These are phyloP conservation scores for Nakataea oryzae DNA, from an alignment of 2,329 filamentous ascomycete species.

Conservation along the genomic window DNA sequence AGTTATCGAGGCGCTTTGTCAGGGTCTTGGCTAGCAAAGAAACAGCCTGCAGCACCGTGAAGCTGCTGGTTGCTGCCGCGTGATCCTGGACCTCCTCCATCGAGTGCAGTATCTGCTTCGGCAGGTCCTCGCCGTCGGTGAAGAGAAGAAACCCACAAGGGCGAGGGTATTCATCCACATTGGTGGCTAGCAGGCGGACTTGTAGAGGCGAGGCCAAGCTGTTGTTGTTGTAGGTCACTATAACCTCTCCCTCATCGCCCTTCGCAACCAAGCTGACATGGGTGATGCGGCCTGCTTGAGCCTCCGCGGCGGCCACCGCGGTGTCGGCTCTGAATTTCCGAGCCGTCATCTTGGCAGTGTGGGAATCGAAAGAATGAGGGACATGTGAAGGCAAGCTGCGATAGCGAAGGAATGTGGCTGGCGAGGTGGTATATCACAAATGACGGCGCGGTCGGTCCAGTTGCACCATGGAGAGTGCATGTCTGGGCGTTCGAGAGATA, in stretches of 20 bases:
- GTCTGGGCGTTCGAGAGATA: too few species aligned
- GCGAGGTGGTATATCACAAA: background rate
- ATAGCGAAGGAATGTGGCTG: background rate
- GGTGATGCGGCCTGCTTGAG: conserved; percentile 22
- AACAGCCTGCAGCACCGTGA: conserved; percentile 27
- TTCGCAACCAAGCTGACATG: conserved; percentile 43
- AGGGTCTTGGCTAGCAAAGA: conserved; percentile 30
- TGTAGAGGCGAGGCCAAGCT: conserved; percentile 16
- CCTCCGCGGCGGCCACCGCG: conserved; percentile 26
- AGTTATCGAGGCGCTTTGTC: conserved; percentile 16
- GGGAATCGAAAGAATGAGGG: background rate
- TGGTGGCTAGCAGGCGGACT: conserved; percentile 22
- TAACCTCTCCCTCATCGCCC: conserved; percentile 63
- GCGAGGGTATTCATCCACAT: conserved; percentile 26
- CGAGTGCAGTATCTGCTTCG: conserved; percentile 16
- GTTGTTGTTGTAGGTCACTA: conserved; percentile 40
- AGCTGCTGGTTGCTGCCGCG: conserved; percentile 30
- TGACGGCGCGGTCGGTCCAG: too few species aligned
- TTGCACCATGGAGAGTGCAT: too few species aligned
- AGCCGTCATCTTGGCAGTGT: background rate
- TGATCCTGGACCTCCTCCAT: conserved; percentile 34
- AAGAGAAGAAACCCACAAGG: conserved; percentile 30
- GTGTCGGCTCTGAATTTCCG: conserved; percentile 47
- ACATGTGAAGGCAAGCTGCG: background rate
- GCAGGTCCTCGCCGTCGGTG: conserved; percentile 25